Conservation (phyloP, 352 stramenopile species). For the Globisporangium lucens region DNA sequence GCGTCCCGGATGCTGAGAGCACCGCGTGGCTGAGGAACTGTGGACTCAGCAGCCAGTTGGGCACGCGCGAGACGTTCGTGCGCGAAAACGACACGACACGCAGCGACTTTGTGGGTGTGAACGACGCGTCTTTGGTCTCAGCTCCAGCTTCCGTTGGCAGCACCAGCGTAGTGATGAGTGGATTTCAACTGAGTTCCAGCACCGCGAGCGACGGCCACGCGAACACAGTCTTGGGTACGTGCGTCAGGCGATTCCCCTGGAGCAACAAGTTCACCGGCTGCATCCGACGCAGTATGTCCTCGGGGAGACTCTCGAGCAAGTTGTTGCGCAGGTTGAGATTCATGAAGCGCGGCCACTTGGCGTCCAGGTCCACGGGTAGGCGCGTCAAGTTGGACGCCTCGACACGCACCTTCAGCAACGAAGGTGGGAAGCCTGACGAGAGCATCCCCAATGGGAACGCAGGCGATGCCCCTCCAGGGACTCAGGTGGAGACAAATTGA, state of each 20-base stretch:
- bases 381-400: neutral
- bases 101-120: neutral
- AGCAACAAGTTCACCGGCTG: conserved; percentile 1
- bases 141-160: neutral
- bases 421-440: neutral
- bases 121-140: neutral
- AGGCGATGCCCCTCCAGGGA: neutral
- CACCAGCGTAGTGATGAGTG: neutral
- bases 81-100: conserved; percentile 2
- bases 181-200: conserved; percentile 1
- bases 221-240: conserved; percentile 2
- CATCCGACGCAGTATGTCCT: neutral
- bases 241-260: neutral
- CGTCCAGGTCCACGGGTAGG: conserved; percentile 8
- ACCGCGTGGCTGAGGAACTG: neutral
- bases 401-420: neutral
- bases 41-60: neutral
- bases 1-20: neutral
- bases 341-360: neutral
- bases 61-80: neutral
- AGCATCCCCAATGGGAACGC: neutral
- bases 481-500: neutral
- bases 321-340: conserved; percentile 2
- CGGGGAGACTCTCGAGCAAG: conserved; percentile 3
- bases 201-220: conserved; percentile 2